Conservation (phyloP, 176 grass and related monocot genomes). For the Carex pumila region DNA sequence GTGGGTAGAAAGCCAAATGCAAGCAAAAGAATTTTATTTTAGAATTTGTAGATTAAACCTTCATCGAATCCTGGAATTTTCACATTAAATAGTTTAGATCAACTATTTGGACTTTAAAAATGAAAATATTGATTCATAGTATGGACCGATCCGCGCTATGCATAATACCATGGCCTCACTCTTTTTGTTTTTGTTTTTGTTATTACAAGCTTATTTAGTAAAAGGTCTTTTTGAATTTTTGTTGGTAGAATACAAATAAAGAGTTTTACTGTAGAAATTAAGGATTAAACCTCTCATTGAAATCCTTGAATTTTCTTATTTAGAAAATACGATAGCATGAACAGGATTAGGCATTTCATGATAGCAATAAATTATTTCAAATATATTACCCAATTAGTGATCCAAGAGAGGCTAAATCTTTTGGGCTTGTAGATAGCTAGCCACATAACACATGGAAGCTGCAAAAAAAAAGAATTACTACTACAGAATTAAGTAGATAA, state of each 20-base stretch:
- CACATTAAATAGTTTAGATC: too few species aligned
- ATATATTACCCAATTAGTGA: conserved; percentile 65
- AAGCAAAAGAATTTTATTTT: too few species aligned
- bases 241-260: neutral
- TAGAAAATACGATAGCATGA: neutral
- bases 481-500: neutral
- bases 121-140: too few species aligned
- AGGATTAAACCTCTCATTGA: neutral
- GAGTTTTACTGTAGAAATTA: neutral
- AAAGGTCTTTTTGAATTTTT: neutral
- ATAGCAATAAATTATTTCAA: neutral
- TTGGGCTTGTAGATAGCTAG: conserved; percentile 76
- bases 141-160: too few species aligned
- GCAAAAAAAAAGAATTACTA: neutral
- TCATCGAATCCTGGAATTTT: too few species aligned
- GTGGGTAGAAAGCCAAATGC: too few species aligned
- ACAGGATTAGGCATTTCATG: neutral
- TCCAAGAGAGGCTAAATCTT: conserved; percentile 70
- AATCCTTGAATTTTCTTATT: neutral
- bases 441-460: conserved; percentile 95
- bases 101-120: too few species aligned
- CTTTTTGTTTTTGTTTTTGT: too few species aligned
- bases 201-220: neutral
- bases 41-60: too few species aligned
- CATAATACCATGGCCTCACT: too few species aligned